Base-by-base conservation (phyloP, 805 yeast species). In the Zygosaccharomyces kombuchaensis region DNA sequence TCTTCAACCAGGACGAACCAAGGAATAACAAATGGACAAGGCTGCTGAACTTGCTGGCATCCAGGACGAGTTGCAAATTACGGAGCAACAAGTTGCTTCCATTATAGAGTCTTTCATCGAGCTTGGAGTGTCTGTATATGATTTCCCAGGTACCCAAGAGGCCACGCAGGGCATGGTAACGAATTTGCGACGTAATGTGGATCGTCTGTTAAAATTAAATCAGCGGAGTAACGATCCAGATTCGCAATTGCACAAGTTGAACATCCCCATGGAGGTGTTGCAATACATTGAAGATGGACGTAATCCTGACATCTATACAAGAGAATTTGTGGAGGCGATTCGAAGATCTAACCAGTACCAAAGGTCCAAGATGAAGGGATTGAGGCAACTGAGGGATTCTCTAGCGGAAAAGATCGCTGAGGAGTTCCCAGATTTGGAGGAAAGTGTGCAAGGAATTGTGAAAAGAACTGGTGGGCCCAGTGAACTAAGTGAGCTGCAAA, bases 271-370 rank as follows among this genome's bases (percentile, higher is more conserved):
- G 31, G 96, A 90, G 59, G 90, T 90, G n/a, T 71, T 89, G 10
- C 82, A 84, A 51, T 93, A 93, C 60, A 87, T 93, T 31, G 98
- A 93, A 60, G 95, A 88, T 59, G 99, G 99, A 2, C 74, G 99
- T 55, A 93, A 93, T 61, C 98, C 99, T 0, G 98, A 93, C 61
- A 89, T 93, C 32, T 93, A 93, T 66, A 89, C 98, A 0, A 77
- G 99, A 62, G 99, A 93, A 68, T 93, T 93, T 67, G 87, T 91
- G 12, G 99, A 93, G 62, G 87, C 91, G 29, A 84, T 93, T n/a
- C 82, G 89, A 32, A 82, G 87, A 56, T 81, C 89, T 36, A 93
- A 93, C 60, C 96, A 95, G 58, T 80, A 83, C 53, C 73, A 93
- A 44, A 78, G 88, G 58, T 98, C 96, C 3, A 87, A 87, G 63